Evolutionary conservation across 2,329 filamentous ascomycete species (phyloP), one percentile per base, ranked within the genome.

Genomic region (Atkinsonella texensis): DNA sequence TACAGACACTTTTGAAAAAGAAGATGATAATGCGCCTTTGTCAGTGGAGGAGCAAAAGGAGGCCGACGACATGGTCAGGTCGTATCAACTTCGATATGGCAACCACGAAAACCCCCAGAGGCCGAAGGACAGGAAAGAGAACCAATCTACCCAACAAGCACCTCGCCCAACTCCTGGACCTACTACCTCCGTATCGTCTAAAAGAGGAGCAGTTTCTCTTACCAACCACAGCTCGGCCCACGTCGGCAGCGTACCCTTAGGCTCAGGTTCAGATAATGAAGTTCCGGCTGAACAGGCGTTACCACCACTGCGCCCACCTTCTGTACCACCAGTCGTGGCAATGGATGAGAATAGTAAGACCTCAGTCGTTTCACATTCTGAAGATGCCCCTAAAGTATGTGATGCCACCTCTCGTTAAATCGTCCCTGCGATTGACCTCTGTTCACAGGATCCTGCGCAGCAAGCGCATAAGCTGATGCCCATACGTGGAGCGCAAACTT

Each of bases 1-100:
- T 40, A 85, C 83, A 0, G 84, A 91, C 57, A 84, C 83, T 0
- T 88, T 89, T 57, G 82, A 86, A 56, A 74, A 80, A 56, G 83
- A 89, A 56, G 83, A 85, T 52, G 68, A 82, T 48, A 73, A 74
- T 12, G 62, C 60, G 1, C 58, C 59, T 17, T 65, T 90, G 20
- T 82, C 80, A 0, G 69, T 72, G 0, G 80, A 85, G 49, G 85
- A 89, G 55, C 63, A 72, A 10, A 69, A 67, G 43, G 76, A 82
- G 45, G 79, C 80, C 0, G 70, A 76, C 17, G 55, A 58, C n/a
- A 57, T 67, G 56, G 58, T 66, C 18, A 59, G 61, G n/a, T 32
- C 67, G 53, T 64, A 68, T 40, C 55, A 56, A 3, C 59, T 70
- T 31, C 63, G 67, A 2, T n/a, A 55, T 41, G 62, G 57, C 2